Base-by-base conservation (phyloP, 306 rosid species). In the Gastrolobium villosum region DNA sequence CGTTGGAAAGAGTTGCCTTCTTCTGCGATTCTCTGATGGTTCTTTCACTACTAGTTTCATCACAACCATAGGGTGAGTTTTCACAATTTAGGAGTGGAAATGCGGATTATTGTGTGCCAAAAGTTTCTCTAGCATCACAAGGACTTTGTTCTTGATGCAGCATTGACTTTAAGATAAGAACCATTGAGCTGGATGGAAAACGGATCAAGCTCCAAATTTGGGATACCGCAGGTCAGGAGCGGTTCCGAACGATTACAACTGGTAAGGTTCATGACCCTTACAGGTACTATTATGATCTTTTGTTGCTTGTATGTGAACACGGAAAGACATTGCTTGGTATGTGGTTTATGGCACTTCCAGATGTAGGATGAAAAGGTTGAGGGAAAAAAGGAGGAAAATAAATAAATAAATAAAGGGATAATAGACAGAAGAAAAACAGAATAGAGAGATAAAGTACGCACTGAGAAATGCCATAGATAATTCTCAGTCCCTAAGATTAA, bases 181-280 rank as follows among this genome's bases (percentile, higher is more conserved):
- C 96, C 89, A 95, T 95, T 82, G 97, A 92, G 82, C 88, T 91
- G 79, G 98, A 95, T 90, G 97, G 92, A 50, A 95, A 95, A 79
- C 90, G 93, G 68, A 87, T 95, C 77, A 95, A 90, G 85, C 94
- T 95, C 63, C 99, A 95, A 88, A 91, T 95, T 64, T 95, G 99
- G 99, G 99, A 95, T 70, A 95, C 99, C 13, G 99, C 99, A 67
- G 99, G 99, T 39, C 99, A 95, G 67, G 99, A 95, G 87, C 88
- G 97, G 68, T 95, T 95, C 74, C 92, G 99, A 46, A 92, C 99
- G 57, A 95, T 95, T 78, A 95, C 99, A 35, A 95, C 97, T 2
- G 98, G 99, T 92, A 77, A 72, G 36, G 54, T 74, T 86, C 62
- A 40, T 79, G 6, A 78, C 82, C 45, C 30, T 68, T 76, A 13